phyloP scores from a whole-genome alignment of 306 rosid species.

The Morella rubra region DNA sequence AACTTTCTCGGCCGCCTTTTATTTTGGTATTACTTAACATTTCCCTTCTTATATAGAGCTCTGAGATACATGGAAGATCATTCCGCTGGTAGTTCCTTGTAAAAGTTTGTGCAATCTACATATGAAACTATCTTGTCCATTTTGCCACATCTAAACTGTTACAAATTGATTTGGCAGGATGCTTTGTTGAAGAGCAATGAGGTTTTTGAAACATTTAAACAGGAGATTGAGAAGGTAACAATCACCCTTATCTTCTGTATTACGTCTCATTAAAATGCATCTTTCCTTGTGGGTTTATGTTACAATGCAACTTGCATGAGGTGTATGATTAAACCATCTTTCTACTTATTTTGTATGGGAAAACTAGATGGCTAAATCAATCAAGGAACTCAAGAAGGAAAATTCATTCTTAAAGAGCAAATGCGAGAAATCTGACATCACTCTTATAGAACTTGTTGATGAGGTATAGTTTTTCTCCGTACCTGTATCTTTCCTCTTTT shows the following conservation, averaged over 20 bases:
- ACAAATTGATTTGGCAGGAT: slow-evolving; percentile 54
- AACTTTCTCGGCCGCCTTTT: not conserved
- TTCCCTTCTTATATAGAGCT: not conserved
- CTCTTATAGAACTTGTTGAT: slow-evolving; percentile 76
- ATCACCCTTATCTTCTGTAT: slow-evolving; percentile 16
- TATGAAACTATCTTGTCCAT: slow-evolving; percentile 16
- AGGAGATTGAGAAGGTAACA: slow-evolving; percentile 85
- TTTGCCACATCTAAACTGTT: slow-evolving; percentile 17
- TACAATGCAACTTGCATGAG: not conserved
- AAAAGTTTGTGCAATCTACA: not conserved
- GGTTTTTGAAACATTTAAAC: slow-evolving; percentile 88
- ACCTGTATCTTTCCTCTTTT: slow-evolving; percentile 6
- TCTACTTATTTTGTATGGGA: slow-evolving; percentile 31
- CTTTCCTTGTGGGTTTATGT: slow-evolving; percentile 23
- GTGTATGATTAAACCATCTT: slow-evolving; percentile 17
- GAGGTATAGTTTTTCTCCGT: slow-evolving; percentile 56
- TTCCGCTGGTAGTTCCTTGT: not conserved
- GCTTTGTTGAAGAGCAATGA: slow-evolving; percentile 87
- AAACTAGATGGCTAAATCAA: slow-evolving; percentile 84
- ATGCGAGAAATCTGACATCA: slow-evolving; percentile 78
- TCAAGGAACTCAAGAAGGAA: slow-evolving; percentile 94
- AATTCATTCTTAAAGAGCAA: slow-evolving; percentile 88
- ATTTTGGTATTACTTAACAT: not conserved
- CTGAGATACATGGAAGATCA: not conserved
- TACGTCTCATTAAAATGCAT: slow-evolving; percentile 17